Conservation (phyloP, 2,329 filamentous ascomycete species). For the Ustulina deusta region DNA sequence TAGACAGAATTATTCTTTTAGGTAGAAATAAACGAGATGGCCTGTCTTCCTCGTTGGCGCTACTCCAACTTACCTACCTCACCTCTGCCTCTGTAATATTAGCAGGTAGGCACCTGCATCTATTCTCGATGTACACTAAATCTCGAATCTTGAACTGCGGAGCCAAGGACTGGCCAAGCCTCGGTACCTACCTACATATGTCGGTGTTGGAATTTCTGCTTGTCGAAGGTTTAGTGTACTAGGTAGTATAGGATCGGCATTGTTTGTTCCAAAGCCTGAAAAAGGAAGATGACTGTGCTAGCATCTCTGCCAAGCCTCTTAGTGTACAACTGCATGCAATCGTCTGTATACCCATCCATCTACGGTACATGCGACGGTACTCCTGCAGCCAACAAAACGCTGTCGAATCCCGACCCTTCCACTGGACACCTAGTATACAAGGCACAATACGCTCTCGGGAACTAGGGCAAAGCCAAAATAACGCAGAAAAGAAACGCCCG, state of each 20-base stretch:
- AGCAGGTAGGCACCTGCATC: constrained; percentile 1
- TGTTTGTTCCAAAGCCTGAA: background rate
- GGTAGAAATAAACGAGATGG: background rate
- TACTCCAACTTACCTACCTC: background rate
- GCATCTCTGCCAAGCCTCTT: constrained; percentile 28
- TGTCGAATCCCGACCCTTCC: constrained; percentile 11
- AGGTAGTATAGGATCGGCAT: constrained; percentile 11
- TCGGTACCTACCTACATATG: constrained; percentile 10
- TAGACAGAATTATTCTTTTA: background rate
- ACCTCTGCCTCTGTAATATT: background rate
- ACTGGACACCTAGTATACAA: background rate
- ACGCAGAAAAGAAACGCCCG: background rate
- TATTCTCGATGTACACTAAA: background rate
- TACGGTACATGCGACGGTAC: constrained; percentile 2
- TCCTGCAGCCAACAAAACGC: constrained; percentile 13
- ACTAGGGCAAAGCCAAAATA: constrained; percentile 6
- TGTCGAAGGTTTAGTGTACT: constrained; percentile 9
- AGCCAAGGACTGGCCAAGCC: constrained; percentile 2
- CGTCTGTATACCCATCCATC: background rate
- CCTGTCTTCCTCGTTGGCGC: background rate
- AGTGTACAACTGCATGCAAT: constrained; percentile 26
- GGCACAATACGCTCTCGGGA: background rate
- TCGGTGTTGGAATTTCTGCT: background rate
- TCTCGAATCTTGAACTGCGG: background rate
- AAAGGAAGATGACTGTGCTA: constrained; percentile 34